A percentile compares a stretch with the other conserved stretches of the same genome.
Conservation (phyloP, 2,329 filamentous ascomycete species). For the Xylaria sp. region DNA sequence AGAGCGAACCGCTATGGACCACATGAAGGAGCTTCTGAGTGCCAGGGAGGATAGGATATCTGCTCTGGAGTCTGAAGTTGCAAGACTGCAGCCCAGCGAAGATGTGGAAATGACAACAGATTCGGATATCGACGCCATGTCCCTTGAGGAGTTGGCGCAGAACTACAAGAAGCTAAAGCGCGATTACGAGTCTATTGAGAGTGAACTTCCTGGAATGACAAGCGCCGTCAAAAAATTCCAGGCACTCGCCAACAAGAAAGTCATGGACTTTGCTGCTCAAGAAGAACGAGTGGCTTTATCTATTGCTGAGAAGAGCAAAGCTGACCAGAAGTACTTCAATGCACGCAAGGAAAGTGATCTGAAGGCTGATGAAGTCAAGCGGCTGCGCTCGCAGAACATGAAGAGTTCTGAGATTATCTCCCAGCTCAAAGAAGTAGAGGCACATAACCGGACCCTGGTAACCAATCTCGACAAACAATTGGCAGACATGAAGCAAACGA, state of each 20-base stretch:
- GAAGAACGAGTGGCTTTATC: constrained; percentile 74
- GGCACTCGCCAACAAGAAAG: constrained; percentile 77
- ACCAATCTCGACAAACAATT: constrained; percentile 88
- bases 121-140: constrained; percentile 52
- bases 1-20: constrained; percentile 61
- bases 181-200: constrained; percentile 78
- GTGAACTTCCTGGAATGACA: constrained; percentile 84
- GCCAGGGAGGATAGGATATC: constrained; percentile 76
- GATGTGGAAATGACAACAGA: constrained; percentile 42
- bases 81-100: constrained; percentile 55
- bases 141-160: constrained; percentile 64
- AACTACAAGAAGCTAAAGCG: constrained; percentile 71
- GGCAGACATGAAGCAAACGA: constrained; percentile 72
- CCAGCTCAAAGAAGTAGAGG: constrained; percentile 85
- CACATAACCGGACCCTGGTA: constrained; percentile 67
- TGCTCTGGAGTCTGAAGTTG: constrained; percentile 76
- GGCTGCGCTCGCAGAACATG: constrained; percentile 72
- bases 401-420: constrained; percentile 93
- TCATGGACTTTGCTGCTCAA: constrained; percentile 66
- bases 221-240: constrained; percentile 87
- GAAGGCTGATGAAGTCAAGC: constrained; percentile 71
- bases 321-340: constrained; percentile 96
- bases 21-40: constrained; percentile 72
- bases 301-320: constrained; percentile 86
- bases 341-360: constrained; percentile 92